A percentile compares a stretch with the other conserved stretches of the same genome.
These are phyloP conservation scores for Euphorbia tirucalli DNA, from an alignment of 345 rosid species.

Conservation along the genomic window DNA sequence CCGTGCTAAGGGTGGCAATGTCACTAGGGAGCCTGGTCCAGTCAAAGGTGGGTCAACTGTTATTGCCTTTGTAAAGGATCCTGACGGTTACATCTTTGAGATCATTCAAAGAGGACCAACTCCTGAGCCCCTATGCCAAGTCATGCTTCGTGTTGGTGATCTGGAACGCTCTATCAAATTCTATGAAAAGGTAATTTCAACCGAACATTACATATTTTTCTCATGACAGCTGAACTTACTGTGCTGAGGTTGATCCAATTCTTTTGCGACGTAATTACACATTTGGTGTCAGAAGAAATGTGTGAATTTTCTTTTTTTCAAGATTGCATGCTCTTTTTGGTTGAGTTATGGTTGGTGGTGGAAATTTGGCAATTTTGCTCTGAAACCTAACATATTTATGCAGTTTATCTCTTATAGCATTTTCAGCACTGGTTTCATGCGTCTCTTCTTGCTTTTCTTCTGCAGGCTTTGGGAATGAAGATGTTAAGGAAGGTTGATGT, in stretches of 20 bases:
- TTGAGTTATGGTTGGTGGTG: background rate
- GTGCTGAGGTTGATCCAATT: background rate
- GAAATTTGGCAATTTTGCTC: background rate
- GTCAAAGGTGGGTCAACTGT: slow-evolving; percentile 76
- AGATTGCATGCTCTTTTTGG: background rate
- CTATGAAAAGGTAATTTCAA: slow-evolving; percentile 71
- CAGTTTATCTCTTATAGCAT: background rate
- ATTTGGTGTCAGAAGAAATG: background rate
- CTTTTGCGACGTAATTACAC: background rate
- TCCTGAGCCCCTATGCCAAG: slow-evolving; percentile 93
- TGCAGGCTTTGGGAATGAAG: slow-evolving; percentile 89
- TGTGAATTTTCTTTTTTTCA: background rate
- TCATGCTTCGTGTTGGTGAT: slow-evolving; percentile 95
- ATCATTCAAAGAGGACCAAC: slow-evolving; percentile 83
- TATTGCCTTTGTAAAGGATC: slow-evolving; percentile 93
- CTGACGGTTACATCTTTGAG: slow-evolving; percentile 89
- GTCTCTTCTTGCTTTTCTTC: slow-evolving; percentile 1
- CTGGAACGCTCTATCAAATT: slow-evolving; percentile 76
- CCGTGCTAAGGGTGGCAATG: slow-evolving; percentile 71
- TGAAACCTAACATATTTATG: background rate
- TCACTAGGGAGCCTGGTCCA: slow-evolving; percentile 90
- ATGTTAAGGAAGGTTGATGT: slow-evolving; percentile 62
- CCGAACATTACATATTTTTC: background rate
- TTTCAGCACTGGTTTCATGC: background rate
- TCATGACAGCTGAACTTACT: background rate